Percentiles rank a stretch among this genome's conserved stretches.
Conservation (phyloP, 768 basidiomycete species). For the Roridomyces roridus region DNA sequence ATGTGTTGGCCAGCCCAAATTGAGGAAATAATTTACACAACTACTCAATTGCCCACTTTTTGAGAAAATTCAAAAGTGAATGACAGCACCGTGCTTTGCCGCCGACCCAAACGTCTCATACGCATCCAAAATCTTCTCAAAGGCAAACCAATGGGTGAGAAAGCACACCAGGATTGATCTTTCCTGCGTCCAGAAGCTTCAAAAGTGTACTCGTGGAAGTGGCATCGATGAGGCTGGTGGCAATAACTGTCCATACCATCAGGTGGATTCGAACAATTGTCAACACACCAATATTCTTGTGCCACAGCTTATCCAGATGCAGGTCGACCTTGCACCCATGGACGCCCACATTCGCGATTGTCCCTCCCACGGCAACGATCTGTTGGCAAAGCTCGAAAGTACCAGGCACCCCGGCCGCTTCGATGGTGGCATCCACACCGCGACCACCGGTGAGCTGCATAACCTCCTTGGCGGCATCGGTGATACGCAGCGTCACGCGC, state of each 20-base stretch:
- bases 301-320: constrained; percentile 32
- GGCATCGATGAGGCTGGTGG: constrained; percentile 29
- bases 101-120: constrained; percentile 28
- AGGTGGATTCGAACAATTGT: not conserved
- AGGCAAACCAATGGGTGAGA: constrained; percentile 28
- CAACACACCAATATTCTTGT: constrained; percentile 18
- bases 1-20: no score
- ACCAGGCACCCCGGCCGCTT: constrained; percentile 30
- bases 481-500: no score
- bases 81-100: constrained; percentile 27
- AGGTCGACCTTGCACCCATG: constrained; percentile 28
- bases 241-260: constrained; percentile 20
- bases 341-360: constrained; percentile 33
- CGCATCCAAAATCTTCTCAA: constrained; percentile 25
- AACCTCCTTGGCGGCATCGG: constrained; percentile 24
- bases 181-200: constrained; percentile 28
- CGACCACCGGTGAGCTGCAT: constrained; percentile 29
- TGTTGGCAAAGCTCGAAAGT: constrained; percentile 32
- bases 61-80: no score
- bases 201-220: constrained; percentile 25
- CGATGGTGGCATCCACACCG: constrained; percentile 31
- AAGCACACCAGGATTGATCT: constrained; percentile 20
- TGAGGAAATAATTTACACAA: no score
- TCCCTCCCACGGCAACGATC: constrained; percentile 30
- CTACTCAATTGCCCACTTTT: no score